Conservation (phyloP, 2,329 filamentous ascomycete genomes). For the Penicillium sp. region DNA sequence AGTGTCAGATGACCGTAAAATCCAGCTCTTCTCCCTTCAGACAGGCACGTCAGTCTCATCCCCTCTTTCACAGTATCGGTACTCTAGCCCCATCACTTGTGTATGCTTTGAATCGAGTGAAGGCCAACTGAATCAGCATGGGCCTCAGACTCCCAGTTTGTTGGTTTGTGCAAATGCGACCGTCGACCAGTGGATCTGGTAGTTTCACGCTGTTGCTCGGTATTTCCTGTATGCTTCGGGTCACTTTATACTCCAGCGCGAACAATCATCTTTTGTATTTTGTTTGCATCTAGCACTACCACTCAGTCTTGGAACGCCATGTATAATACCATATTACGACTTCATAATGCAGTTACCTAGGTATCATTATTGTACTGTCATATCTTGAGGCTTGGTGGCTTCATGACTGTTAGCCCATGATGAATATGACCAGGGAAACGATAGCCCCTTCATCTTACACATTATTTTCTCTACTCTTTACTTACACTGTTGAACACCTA, state of each 20-base stretch:
- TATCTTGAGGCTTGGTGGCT: too few species aligned
- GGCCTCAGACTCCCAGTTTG: constrained; percentile 31
- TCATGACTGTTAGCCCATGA: too few species aligned
- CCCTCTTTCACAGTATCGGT: constrained; percentile 24
- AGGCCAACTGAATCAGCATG: constrained; percentile 14
- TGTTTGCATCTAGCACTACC: too few species aligned
- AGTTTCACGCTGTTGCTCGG: not conserved
- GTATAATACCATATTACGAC: not conserved
- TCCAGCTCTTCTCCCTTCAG: constrained; percentile 38
- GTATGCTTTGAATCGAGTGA: constrained; percentile 34
- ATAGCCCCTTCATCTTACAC: too few species aligned
- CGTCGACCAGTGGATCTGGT: constrained; percentile 40
- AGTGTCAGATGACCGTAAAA: constrained; percentile 32
- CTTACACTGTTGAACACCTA: too few species aligned
- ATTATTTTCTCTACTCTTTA: too few species aligned
- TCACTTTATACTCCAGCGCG: not conserved
- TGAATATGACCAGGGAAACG: too few species aligned
- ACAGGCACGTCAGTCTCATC: constrained; percentile 33
- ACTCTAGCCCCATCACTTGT: constrained; percentile 24
- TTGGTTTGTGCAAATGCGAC: constrained; percentile 29
- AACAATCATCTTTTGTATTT: not conserved
- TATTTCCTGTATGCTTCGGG: not conserved
- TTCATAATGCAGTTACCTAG: not conserved
- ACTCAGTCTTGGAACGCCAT: not conserved
- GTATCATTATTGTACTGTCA: not conserved